phyloP scores from a whole-genome alignment of 2,329 filamentous ascomycete species.

The Coniochaeta sp. region DNA sequence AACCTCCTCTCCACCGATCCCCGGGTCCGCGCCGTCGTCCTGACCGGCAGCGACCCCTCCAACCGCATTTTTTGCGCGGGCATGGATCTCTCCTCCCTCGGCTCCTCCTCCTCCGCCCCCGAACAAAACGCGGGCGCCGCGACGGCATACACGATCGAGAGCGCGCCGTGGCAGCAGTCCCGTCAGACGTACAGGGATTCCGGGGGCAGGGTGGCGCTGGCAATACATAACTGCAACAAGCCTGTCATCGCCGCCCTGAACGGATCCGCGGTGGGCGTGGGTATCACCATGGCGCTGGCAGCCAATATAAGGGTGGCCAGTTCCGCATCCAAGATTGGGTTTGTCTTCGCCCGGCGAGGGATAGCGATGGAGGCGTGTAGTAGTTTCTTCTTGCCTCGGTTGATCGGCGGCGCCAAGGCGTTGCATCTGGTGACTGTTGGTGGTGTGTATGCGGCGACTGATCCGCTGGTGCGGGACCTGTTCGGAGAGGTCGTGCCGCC shows the following conservation, averaged over 20 bases:
- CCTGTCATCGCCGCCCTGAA: constrained; percentile 53
- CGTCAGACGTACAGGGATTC: constrained; percentile 34
- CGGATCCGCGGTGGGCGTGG: constrained; percentile 51
- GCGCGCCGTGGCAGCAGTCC: constrained; percentile 4
- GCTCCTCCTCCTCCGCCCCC: constrained; percentile 20
- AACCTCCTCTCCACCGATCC: constrained; percentile 41
- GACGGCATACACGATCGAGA: neutral
- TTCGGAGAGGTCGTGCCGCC: constrained; percentile 59
- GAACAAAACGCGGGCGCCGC: constrained; percentile 18
- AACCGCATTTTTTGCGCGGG: constrained; percentile 51
- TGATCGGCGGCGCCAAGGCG: constrained; percentile 58
- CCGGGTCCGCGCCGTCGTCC: constrained; percentile 45
- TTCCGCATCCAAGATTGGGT: constrained; percentile 57
- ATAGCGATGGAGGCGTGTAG: constrained; percentile 66
- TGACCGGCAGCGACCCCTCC: constrained; percentile 41
- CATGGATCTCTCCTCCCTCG: constrained; percentile 37
- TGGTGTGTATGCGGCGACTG: constrained; percentile 42
- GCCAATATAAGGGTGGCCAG: constrained; percentile 46
- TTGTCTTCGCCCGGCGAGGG: constrained; percentile 65
- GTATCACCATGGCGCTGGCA: constrained; percentile 54
- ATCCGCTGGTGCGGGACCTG: constrained; percentile 47
- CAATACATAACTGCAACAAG: constrained; percentile 49
- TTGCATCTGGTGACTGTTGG: constrained; percentile 63
- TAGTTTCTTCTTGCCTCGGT: constrained; percentile 63
- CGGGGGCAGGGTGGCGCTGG: constrained; percentile 45